Evolutionary conservation across 495 filamentous ascomycete species (phyloP).

Genomic region (Aspergillus bridgeri): DNA sequence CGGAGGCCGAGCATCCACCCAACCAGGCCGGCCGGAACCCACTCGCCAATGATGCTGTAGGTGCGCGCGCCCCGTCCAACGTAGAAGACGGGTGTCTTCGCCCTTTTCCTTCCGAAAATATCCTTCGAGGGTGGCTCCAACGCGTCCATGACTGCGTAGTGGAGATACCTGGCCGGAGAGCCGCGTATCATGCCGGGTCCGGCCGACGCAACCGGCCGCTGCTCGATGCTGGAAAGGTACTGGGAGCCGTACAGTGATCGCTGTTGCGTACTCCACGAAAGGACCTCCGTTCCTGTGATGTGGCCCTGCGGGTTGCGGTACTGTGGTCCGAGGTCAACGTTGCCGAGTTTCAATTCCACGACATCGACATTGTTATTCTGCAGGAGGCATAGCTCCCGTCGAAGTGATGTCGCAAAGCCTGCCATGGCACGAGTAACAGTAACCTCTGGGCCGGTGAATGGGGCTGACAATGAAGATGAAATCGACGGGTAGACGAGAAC

Average conservation of each 20-base stretch:
- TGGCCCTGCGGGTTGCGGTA: constrained; percentile 40
- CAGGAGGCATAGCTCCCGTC: constrained; percentile 64
- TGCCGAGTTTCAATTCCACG: constrained; percentile 80
- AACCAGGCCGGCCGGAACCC: constrained; percentile 74
- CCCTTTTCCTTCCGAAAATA: constrained; percentile 36
- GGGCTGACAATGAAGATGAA: constrained; percentile 74
- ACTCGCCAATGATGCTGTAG: constrained; percentile 83
- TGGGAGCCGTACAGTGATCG: constrained; percentile 41
- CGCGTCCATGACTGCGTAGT: constrained; percentile 85
- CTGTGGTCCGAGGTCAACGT: constrained; percentile 63
- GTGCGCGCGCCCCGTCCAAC: constrained; percentile 77
- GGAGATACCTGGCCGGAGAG: constrained; percentile 67
- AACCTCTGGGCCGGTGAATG: constrained; percentile 81
- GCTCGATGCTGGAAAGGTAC: constrained; percentile 43
- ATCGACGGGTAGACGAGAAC: constrained; percentile 82
- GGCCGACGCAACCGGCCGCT: constrained; percentile 40
- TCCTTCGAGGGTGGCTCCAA: constrained; percentile 48
- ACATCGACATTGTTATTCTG: constrained; percentile 60
- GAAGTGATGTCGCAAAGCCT: constrained; percentile 72
- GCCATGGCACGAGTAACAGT: constrained; percentile 72
- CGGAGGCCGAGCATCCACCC: constrained; percentile 85
- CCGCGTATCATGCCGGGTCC: constrained; percentile 52
- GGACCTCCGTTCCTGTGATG: constrained; percentile 56
- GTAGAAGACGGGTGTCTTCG: constrained; percentile 54
- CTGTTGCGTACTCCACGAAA: constrained; percentile 60